Evolutionary conservation across 2,329 filamentous ascomycete genomes (phyloP).

Genomic region (Ceratocystis destructans): DNA sequence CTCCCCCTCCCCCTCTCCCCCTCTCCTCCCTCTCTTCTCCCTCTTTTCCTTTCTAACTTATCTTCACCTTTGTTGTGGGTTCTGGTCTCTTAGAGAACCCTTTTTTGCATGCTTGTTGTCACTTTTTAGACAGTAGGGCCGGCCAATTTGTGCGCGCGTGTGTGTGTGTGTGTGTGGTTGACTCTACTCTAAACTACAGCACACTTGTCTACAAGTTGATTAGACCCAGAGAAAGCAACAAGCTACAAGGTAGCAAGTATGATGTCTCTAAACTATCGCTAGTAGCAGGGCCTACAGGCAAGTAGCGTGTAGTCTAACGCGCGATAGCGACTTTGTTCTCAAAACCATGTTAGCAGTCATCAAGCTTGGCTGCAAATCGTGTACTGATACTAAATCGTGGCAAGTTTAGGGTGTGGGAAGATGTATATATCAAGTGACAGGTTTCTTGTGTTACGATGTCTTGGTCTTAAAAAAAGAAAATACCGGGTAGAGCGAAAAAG

Average conservation of each 20-base stretch:
- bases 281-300: neutral
- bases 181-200: neutral
- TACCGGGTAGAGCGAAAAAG: too few species aligned
- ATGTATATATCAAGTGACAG: too few species aligned
- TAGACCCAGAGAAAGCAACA: neutral
- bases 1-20: neutral
- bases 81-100: neutral
- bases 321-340: neutral
- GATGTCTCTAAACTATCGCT: neutral
- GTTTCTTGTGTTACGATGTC: too few species aligned
- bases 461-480: too few species aligned
- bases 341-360: too few species aligned
- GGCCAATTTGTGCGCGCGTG: neutral
- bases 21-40: neutral
- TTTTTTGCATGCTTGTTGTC: neutral
- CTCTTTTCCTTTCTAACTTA: neutral
- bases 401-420: too few species aligned
- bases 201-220: conserved; percentile 2
- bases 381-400: too few species aligned
- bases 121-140: neutral
- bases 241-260: neutral
- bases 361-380: too few species aligned
- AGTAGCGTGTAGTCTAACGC: neutral
- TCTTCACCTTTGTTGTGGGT: neutral
- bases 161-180: neutral